Evolutionary conservation across 176 grass and related monocot genomes (phyloP), one percentile per base, ranked within the genome.

Genomic region (Oryza coarctata): DNA sequence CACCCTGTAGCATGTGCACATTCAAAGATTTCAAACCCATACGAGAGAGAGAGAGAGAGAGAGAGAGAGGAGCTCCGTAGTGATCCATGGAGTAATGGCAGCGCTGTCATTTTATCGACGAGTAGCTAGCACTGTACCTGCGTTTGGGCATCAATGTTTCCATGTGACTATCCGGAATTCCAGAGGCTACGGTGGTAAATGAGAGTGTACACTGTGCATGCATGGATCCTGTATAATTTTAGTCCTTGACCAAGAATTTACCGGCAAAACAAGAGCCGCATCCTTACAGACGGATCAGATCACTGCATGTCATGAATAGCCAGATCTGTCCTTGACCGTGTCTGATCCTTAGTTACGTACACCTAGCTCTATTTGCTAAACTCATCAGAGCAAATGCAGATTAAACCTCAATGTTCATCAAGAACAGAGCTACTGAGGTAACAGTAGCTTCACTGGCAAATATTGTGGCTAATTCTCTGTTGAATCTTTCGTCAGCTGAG

Each of bases 401-500:
- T 49, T 49, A 1, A 49, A 18, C 43, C n/a, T n/a, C n/a, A n/a
- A n/a, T n/a, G 4, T 5, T 12, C 43, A 15, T 13, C 2, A 45
- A n/a, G n/a, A n/a, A n/a, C n/a, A n/a, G n/a, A n/a, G n/a, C n/a
- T n/a, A n/a, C n/a, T n/a, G n/a, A 50, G 47, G 3, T 50, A 7
- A 1, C 45, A 50, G 45, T 18, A 50, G 47, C 47, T 12, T 41
- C 9, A 18, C 8, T 73, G 0, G n/a, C n/a, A n/a, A n/a, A 5
- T 2, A 0, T 74, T 74, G 65, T 26, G 25, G 52, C 23, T 55
- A 55, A 52, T 23, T 20, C n/a, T 34, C 9, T 67, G 47, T 7
- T 79, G 76, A 0, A 22, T 17, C 0, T 43, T 3, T 13, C 20
- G n/a, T 33, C 70, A 98, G 95, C 95, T 89, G 82, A 93, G 27